These are phyloP conservation scores for Phytophthora quininea DNA, from an alignment of 352 stramenopile genomes.

Conservation along the genomic window DNA sequence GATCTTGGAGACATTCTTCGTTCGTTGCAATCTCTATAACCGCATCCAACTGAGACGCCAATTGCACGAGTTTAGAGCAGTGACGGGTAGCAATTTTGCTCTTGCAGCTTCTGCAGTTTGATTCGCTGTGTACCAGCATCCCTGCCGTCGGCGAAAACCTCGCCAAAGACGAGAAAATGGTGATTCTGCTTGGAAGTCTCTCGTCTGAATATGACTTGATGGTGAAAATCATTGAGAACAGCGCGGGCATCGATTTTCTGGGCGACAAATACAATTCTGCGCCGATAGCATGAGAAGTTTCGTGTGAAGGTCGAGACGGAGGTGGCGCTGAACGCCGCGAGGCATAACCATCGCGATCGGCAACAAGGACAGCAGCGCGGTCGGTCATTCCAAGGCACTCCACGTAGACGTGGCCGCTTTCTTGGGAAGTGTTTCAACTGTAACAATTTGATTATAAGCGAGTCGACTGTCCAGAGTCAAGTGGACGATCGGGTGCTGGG, in stretches of 20 bases:
- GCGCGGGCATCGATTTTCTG: conserved; percentile 1
- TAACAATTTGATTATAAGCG: not conserved
- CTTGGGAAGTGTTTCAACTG: not conserved
- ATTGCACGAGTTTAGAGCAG: conserved; percentile 7
- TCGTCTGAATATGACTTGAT: conserved; percentile 15
- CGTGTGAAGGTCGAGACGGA: not conserved
- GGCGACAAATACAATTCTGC: conserved; percentile 10
- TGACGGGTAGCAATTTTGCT: conserved; percentile 5
- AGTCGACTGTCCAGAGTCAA: not conserved
- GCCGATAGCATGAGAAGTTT: conserved; percentile 5
- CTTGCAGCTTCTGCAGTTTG: conserved; percentile 7
- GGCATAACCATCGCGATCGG: not conserved
- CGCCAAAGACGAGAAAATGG: conserved; percentile 10
- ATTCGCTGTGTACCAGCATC: conserved; percentile 7
- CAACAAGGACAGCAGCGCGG: not conserved
- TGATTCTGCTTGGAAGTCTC: conserved; percentile 10
- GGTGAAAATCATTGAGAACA: conserved; percentile 15
- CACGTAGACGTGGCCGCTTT: not conserved
- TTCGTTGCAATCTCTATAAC: conserved; percentile 7
- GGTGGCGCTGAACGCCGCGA: not conserved
- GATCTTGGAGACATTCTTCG: conserved; percentile 8
- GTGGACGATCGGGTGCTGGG: not conserved
- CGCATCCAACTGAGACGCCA: conserved; percentile 10
- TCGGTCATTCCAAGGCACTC: not conserved
- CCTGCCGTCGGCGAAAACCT: conserved; percentile 6